A percentile compares a stretch with the other conserved stretches of the same genome.
These are phyloP conservation scores for Pezicula carpinea DNA, from an alignment of 2,329 filamentous ascomycete species.

Conservation along the genomic window DNA sequence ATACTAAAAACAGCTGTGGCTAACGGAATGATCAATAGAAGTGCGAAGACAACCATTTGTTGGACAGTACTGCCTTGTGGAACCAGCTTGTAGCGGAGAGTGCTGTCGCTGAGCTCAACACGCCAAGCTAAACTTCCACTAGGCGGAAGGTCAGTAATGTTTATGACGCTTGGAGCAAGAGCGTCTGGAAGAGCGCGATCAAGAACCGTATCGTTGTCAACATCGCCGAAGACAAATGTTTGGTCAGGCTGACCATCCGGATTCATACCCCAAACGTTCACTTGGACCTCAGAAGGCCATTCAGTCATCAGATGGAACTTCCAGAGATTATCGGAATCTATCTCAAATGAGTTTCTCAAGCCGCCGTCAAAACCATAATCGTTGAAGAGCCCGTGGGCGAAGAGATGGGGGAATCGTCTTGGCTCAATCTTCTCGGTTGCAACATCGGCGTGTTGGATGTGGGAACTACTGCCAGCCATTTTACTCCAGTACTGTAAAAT, in stretches of 20 bases:
- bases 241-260: constrained; percentile 57
- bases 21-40: constrained; percentile 50
- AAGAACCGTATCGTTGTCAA: constrained; percentile 54
- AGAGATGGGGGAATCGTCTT: constrained; percentile 57
- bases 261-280: constrained; percentile 66
- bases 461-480: constrained; percentile 52
- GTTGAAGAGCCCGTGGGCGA: constrained; percentile 58
- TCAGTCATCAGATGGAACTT: constrained; percentile 56
- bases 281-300: constrained; percentile 55
- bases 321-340: constrained; percentile 48
- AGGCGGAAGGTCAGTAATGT: constrained; percentile 51
- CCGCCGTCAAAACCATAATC: constrained; percentile 60
- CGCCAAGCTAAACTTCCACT: constrained; percentile 51
- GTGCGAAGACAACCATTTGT: constrained; percentile 49
- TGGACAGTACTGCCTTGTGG: constrained; percentile 48
- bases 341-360: constrained; percentile 46
- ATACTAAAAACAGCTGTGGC: constrained; percentile 43
- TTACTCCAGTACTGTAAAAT: constrained; percentile 60
- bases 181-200: constrained; percentile 59
- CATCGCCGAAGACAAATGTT: constrained; percentile 54
- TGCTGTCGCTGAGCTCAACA: constrained; percentile 50
- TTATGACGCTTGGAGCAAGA: constrained; percentile 49
- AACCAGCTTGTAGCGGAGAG: constrained; percentile 43
- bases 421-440: constrained; percentile 33
- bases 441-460: constrained; percentile 55